These are phyloP conservation scores for Jamesozyma jinghongensis DNA, from an alignment of 805 yeast species.

Conservation along the genomic window DNA sequence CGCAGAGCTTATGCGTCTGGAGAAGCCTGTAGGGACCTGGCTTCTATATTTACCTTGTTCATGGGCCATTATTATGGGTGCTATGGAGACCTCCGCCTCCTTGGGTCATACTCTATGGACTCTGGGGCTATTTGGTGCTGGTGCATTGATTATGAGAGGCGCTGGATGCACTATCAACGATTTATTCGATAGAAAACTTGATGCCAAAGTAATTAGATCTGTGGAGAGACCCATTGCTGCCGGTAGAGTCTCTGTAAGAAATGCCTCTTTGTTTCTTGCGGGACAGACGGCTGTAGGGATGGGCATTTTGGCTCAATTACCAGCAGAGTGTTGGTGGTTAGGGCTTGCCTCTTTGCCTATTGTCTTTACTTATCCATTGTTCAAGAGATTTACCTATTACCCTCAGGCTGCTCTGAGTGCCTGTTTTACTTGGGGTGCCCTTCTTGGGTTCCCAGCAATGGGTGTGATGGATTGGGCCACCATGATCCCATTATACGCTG, in stretches of 20 bases:
- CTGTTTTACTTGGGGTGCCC: slow-evolving; percentile 91
- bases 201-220: slow-evolving; percentile 79
- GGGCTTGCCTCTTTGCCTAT: slow-evolving; percentile 76
- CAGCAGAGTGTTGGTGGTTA: slow-evolving; percentile 68
- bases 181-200: slow-evolving; percentile 73
- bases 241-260: slow-evolving; percentile 60
- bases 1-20: slow-evolving; percentile 84
- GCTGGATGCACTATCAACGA: slow-evolving; percentile 98
- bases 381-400: slow-evolving; percentile 90
- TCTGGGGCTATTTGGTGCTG: slow-evolving; percentile 65
- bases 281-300: slow-evolving; percentile 71
- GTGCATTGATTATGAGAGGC: slow-evolving; percentile 89
- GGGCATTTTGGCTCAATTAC: slow-evolving; percentile 60
- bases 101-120: slow-evolving; percentile 51
- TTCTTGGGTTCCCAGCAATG: slow-evolving; percentile 93
- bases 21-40: slow-evolving; percentile 94
- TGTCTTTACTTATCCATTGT: slow-evolving; percentile 82
- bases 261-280: slow-evolving; percentile 62
- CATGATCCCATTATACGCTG: slow-evolving; percentile 66
- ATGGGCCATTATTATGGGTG: slow-evolving; percentile 92
- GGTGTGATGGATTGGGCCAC: slow-evolving; percentile 71
- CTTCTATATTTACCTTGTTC: slow-evolving; percentile 74
- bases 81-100: slow-evolving; percentile 63
- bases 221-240: slow-evolving; percentile 89
- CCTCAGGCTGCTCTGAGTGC: slow-evolving; percentile 79